These are phyloP conservation scores for Eurotiales sp. DNA, from an alignment of 2,329 filamentous ascomycete genomes.

Conservation along the genomic window DNA sequence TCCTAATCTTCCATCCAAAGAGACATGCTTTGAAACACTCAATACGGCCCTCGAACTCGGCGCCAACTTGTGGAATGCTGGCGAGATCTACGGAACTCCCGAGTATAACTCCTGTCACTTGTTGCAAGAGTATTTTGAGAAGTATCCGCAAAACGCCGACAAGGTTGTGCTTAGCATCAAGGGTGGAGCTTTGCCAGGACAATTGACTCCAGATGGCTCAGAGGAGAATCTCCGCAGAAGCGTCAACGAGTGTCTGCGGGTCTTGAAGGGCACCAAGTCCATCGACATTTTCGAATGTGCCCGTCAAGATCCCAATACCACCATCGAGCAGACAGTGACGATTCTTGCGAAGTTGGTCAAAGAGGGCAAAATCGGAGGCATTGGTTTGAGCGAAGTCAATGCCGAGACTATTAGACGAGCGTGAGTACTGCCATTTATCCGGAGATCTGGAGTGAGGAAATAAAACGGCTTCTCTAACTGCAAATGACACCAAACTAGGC, in stretches of 20 bases:
- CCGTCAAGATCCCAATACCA: conserved; percentile 52
- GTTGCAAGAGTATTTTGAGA: conserved; percentile 59
- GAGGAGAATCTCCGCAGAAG: conserved; percentile 54
- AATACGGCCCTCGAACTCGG: conserved; percentile 49
- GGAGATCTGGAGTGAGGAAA: conserved; percentile 10
- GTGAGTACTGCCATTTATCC: conserved; percentile 20
- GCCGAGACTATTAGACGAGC: conserved; percentile 44
- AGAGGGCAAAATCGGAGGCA: conserved; percentile 43
- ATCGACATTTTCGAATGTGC: conserved; percentile 60
- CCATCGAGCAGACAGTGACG: conserved; percentile 46
- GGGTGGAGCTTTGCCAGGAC: conserved; percentile 42
- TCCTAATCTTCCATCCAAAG: conserved; percentile 12
- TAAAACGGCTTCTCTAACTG: conserved; percentile 29
- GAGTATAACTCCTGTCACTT: conserved; percentile 58
- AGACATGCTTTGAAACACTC: conserved; percentile 30
- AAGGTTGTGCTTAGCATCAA: conserved; percentile 63
- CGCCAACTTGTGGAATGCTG: conserved; percentile 58
- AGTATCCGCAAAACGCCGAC: conserved; percentile 61
- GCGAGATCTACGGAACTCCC: conserved; percentile 61
- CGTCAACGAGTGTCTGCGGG: conserved; percentile 54
- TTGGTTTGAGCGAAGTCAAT: conserved; percentile 43
- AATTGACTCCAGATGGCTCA: conserved; percentile 46
- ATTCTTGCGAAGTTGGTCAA: conserved; percentile 37
- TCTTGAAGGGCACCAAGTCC: conserved; percentile 41
- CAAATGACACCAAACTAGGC: conserved; percentile 24